Conservation (phyloP, 352 stramenopile genomes). For the Phytophthora kernoviae region DNA sequence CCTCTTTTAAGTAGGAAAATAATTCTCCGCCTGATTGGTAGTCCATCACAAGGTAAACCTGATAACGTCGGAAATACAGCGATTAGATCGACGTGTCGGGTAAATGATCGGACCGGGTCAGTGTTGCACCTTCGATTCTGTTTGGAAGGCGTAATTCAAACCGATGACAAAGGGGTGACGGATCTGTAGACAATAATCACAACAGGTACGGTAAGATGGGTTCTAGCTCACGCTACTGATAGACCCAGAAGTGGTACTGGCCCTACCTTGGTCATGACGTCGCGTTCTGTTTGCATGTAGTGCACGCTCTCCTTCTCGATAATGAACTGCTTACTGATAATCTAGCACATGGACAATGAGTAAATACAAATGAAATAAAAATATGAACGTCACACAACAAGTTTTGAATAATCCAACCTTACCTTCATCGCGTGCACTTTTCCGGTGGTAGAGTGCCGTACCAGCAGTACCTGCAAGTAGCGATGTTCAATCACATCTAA, state of each 20-base stretch:
- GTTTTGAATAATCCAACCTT: neutral
- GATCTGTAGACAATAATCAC: conserved; percentile 45
- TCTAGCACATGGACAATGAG: conserved; percentile 38
- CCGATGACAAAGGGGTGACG: conserved; percentile 83
- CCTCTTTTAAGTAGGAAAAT: conserved; percentile 71
- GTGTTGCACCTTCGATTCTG: conserved; percentile 70
- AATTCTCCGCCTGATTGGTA: conserved; percentile 84
- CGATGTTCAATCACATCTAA: neutral
- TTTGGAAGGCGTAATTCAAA: conserved; percentile 82
- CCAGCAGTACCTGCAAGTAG: conserved; percentile 64
- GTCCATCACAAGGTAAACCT: conserved; percentile 82
- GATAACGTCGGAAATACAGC: neutral
- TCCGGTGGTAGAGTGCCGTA: conserved; percentile 59
- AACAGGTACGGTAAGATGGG: neutral
- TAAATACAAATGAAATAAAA: neutral
- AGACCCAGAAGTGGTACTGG: neutral
- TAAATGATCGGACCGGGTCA: neutral
- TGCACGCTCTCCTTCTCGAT: conserved; percentile 80
- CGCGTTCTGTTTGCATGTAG: conserved; percentile 83
- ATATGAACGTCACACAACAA: neutral
- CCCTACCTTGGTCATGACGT: conserved; percentile 83
- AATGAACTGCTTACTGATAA: conserved; percentile 86
- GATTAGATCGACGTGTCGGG: neutral
- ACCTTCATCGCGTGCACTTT: conserved; percentile 88
- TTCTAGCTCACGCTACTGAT: neutral